These are phyloP conservation scores for Helianthus annuus DNA, from an alignment of 129 eudicot species.

Conservation along the genomic window HanXRQr2.0-SUNRISE NC_035447.2:129485641-129486140, in stretches of 20 bases:
- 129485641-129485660: slow-evolving; percentile 63
- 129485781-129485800: slow-evolving; percentile 73
- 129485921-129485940: not conserved
- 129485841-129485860: slow-evolving; percentile 83
- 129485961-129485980: not conserved
- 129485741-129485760: slow-evolving; percentile 55
- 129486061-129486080: not conserved
- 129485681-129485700: slow-evolving; percentile 14
- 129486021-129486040: not conserved
- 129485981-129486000: slow-evolving; percentile 15
- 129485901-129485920: slow-evolving; percentile 43
- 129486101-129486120: not conserved
- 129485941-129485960: not conserved
- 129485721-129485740: not conserved
- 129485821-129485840: slow-evolving; percentile 70
- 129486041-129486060: not conserved
- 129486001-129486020: not conserved
- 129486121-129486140: not conserved
- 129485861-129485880: slow-evolving; percentile 79
- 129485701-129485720: not conserved
- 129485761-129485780: slow-evolving; percentile 67
- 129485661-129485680: slow-evolving; percentile 64
- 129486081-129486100: not conserved
- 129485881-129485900: slow-evolving; percentile 69
- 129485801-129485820: slow-evolving; percentile 77